phyloP scores from a whole-genome alignment of 176 grass and related monocot genomes.

The Ampelocalamus luodianensis region DNA sequence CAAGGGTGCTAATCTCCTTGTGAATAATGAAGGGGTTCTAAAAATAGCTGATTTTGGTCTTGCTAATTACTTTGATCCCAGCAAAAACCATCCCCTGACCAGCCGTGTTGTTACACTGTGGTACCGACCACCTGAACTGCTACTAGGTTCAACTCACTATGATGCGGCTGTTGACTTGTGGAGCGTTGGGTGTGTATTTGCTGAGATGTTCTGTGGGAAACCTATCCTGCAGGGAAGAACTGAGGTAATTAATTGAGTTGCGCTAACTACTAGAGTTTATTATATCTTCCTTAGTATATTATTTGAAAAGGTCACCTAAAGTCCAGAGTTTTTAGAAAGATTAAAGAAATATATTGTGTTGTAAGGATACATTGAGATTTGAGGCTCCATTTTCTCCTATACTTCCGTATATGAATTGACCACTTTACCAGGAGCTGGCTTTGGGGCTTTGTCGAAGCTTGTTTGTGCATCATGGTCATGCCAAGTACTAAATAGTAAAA shows the following conservation, averaged over 20 bases:
- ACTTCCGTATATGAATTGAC: slow-evolving; percentile 1
- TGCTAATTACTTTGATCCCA: slow-evolving; percentile 74
- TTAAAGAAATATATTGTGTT: not conserved
- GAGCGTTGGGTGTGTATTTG: slow-evolving; percentile 96
- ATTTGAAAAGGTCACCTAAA: not conserved
- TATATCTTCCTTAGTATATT: not conserved
- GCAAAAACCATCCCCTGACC: slow-evolving; percentile 69
- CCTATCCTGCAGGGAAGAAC: slow-evolving; percentile 96
- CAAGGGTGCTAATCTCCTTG: slow-evolving; percentile 94
- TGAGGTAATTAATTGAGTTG: slow-evolving; percentile 63
- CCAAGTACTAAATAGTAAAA: not conserved
- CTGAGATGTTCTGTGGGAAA: slow-evolving; percentile 75
- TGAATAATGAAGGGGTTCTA: slow-evolving; percentile 89
- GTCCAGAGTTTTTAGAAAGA: not conserved
- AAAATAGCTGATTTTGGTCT: slow-evolving; percentile 99
- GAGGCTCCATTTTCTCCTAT: not conserved
- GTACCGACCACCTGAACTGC: slow-evolving; percentile 94
- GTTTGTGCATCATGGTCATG: slow-evolving; percentile 18
- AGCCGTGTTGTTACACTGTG: slow-evolving; percentile 97
- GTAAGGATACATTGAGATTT: not conserved
- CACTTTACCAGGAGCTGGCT: not conserved
- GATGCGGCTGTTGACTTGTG: slow-evolving; percentile 92
- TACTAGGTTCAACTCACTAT: slow-evolving; percentile 94
- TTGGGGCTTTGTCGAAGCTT: not conserved
- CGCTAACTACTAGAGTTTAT: not conserved